These are phyloP conservation scores for Perkinsus chesapeaki DNA, from an alignment of 169 alveolate species.

Conservation along the genomic window DNA sequence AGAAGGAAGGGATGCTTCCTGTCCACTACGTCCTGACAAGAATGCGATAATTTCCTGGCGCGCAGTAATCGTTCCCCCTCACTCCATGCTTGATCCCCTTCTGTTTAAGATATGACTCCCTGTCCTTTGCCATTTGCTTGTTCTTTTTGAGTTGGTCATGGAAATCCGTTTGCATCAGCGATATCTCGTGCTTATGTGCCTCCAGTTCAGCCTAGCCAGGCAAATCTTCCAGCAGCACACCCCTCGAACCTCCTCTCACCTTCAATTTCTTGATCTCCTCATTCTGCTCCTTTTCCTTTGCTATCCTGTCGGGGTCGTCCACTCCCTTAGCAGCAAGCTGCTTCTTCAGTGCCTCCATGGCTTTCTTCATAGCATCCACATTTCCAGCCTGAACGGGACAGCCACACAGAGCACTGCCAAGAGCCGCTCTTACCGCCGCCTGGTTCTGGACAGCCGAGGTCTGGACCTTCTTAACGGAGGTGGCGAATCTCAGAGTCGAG, in stretches of 20 bases:
- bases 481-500: conserved; percentile 20
- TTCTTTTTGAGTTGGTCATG: not conserved
- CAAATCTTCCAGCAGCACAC: not conserved
- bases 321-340: not conserved
- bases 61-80: not conserved
- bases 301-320: not conserved
- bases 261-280: not conserved
- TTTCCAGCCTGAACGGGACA: not conserved
- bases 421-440: not conserved
- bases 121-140: not conserved
- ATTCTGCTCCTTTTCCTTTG: not conserved
- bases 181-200: not conserved
- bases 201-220: not conserved
- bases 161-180: not conserved
- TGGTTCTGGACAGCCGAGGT: conserved; percentile 9
- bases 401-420: not conserved
- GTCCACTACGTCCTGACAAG: not conserved
- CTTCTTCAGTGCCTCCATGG: not conserved
- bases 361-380: not conserved
- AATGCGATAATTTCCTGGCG: not conserved
- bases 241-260: not conserved
- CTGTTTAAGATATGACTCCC: not conserved
- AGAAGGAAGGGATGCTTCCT: conserved; percentile 6
- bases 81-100: not conserved
- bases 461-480: conserved; percentile 24